phyloP scores from a whole-genome alignment of 2,329 filamentous ascomycete genomes.

The Aspergillus latus region DNA sequence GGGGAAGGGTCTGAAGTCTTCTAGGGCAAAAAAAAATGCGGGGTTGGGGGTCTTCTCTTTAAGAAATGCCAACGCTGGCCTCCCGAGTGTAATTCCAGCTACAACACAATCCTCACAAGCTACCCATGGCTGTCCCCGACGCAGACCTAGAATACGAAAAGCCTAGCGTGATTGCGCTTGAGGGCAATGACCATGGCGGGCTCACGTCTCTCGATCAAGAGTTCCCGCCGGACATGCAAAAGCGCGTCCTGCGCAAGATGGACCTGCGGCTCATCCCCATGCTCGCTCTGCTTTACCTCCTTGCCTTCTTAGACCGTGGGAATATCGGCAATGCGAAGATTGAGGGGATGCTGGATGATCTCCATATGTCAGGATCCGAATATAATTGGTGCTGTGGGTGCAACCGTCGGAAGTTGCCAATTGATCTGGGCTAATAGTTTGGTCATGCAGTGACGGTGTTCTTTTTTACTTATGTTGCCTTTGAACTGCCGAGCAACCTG shows the following conservation, averaged over 20 bases:
- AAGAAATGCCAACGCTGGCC: too few species aligned
- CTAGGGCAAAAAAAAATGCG: background rate
- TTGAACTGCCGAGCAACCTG: slow-evolving; percentile 27
- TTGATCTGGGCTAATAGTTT: background rate
- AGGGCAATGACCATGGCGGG: background rate
- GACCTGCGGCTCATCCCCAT: slow-evolving; percentile 30
- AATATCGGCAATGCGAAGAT: slow-evolving; percentile 40
- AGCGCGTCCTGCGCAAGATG: slow-evolving; percentile 25
- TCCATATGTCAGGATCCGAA: slow-evolving; percentile 30
- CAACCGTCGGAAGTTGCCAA: background rate
- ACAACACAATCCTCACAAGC: background rate
- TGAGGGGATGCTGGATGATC: slow-evolving; percentile 30
- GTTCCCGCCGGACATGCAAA: slow-evolving; percentile 7
- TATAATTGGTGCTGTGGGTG: slow-evolving; percentile 33
- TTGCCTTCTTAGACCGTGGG: slow-evolving; percentile 35
- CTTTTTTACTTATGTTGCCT: slow-evolving; percentile 27
- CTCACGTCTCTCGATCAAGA: background rate
- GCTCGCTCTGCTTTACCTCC: slow-evolving; percentile 30
- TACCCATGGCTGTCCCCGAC: background rate
- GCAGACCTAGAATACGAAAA: slow-evolving; percentile 3
- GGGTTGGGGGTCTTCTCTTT: slow-evolving; percentile 8
- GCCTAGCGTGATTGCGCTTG: background rate
- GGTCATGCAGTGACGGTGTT: slow-evolving; percentile 29
- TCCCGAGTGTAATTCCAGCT: background rate
- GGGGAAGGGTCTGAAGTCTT: background rate